A percentile compares a stretch with the other conserved stretches of the same genome.
phyloP scores from a whole-genome alignment of 352 stramenopile genomes.

The Globisporangium paroecandrum region DNA sequence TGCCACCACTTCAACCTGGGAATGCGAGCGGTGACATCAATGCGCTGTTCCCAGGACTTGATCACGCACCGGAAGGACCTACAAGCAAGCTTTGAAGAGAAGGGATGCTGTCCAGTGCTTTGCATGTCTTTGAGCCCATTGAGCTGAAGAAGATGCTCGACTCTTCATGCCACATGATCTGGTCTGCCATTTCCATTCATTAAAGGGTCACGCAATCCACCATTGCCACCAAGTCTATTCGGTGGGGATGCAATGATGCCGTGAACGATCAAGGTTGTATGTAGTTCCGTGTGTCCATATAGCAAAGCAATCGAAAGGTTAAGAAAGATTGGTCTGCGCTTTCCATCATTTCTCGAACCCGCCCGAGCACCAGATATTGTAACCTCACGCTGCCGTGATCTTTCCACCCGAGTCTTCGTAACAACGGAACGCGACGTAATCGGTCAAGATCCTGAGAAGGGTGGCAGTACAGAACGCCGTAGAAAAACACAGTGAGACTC shows the following conservation, averaged over 20 bases:
- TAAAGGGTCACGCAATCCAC: neutral
- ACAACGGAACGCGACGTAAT: slow-evolving; percentile 50
- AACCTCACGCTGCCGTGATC: slow-evolving; percentile 20
- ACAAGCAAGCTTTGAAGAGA: neutral
- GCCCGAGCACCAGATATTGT: no score
- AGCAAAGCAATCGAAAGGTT: neutral
- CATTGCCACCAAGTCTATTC: neutral
- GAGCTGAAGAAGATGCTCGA: no score
- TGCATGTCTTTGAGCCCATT: neutral
- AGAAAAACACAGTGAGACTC: neutral
- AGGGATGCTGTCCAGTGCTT: neutral
- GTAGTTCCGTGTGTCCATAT: neutral
- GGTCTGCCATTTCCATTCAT: no score
- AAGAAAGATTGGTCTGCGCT: neutral
- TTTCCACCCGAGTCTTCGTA: slow-evolving; percentile 52
- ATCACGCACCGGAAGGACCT: neutral
- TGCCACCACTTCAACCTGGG: neutral
- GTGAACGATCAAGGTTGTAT: neutral
- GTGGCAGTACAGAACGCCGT: neutral
- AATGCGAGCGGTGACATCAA: neutral
- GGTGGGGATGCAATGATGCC: neutral
- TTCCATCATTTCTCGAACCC: no score
- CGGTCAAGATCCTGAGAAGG: slow-evolving; percentile 37
- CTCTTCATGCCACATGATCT: no score
- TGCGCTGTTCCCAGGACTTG: neutral